These are phyloP conservation scores for Phytophthora meadii DNA, from an alignment of 352 stramenopile genomes.

Conservation along the genomic window DNA sequence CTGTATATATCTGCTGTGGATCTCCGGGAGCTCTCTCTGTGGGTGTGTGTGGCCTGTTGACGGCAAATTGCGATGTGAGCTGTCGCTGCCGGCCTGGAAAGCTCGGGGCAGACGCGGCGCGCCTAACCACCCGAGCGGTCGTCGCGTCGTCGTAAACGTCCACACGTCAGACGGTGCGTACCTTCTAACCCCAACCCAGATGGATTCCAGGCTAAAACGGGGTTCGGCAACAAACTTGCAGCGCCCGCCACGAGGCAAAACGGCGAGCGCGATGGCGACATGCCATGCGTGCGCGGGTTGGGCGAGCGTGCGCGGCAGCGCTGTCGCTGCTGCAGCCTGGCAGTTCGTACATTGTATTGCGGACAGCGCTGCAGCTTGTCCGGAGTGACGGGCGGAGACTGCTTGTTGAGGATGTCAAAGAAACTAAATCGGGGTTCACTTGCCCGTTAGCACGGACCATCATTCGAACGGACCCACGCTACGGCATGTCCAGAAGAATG, in stretches of 20 bases:
- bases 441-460: constrained; percentile 15
- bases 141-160: constrained; percentile 44
- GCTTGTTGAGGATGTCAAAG: constrained; percentile 1
- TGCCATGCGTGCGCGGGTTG: constrained; percentile 27
- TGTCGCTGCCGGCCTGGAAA: constrained; percentile 12
- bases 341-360: not conserved
- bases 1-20: not conserved
- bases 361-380: not conserved
- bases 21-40: not conserved
- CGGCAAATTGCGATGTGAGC: constrained; percentile 49
- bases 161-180: constrained; percentile 38
- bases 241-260: constrained; percentile 16
- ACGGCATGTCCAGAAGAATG: constrained; percentile 18
- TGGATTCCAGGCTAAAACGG: constrained; percentile 37
- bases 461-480: constrained; percentile 17
- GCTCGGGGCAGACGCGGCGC: constrained; percentile 25
- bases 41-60: not conserved
- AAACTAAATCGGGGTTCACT: constrained; percentile 18
- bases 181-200: constrained; percentile 33
- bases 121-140: constrained; percentile 34
- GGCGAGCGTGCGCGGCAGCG: constrained; percentile 4
- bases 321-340: not conserved
- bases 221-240: constrained; percentile 11
- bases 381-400: constrained; percentile 6
- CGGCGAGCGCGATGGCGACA: constrained; percentile 29